Evolutionary conservation across 2,329 filamentous ascomycete genomes (phyloP).

Genomic region (Bipolaris bicolor): DNA sequence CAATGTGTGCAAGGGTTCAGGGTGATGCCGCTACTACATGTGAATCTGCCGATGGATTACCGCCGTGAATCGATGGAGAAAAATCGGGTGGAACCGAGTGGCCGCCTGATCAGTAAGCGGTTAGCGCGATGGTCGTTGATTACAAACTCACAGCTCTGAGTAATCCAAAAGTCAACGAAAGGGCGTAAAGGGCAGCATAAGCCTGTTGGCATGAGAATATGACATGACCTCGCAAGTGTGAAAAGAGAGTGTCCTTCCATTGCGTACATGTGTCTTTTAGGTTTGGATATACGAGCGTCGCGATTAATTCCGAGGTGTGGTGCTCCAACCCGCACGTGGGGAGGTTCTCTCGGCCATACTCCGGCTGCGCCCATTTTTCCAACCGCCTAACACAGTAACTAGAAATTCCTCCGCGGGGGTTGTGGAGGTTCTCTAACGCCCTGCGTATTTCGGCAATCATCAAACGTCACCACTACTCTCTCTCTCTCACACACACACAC

Average conservation of each 20-base stretch:
- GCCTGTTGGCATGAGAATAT: neutral
- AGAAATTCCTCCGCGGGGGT: constrained; percentile 25
- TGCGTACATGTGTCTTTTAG: neutral
- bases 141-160: constrained; percentile 1
- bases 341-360: constrained; percentile 10
- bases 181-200: neutral
- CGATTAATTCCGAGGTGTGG: neutral
- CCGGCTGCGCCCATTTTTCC: constrained; percentile 12
- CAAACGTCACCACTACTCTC: constrained; percentile 30
- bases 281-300: neutral
- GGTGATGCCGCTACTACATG: neutral
- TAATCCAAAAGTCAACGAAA: neutral
- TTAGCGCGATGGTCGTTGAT: constrained; percentile 1
- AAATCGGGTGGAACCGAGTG: constrained; percentile 2
- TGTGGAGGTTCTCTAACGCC: constrained; percentile 25
- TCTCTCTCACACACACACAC: constrained; percentile 3
- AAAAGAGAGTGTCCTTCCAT: neutral
- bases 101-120: constrained; percentile 1
- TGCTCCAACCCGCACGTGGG: constrained; percentile 9
- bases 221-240: neutral
- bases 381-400: constrained; percentile 19
- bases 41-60: neutral
- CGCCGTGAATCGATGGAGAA: constrained; percentile 4
- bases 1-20: neutral
- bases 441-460: constrained; percentile 13